Evolutionary conservation across 306 rosid genomes (phyloP).

Genomic region (Cajanus cajan): DNA sequence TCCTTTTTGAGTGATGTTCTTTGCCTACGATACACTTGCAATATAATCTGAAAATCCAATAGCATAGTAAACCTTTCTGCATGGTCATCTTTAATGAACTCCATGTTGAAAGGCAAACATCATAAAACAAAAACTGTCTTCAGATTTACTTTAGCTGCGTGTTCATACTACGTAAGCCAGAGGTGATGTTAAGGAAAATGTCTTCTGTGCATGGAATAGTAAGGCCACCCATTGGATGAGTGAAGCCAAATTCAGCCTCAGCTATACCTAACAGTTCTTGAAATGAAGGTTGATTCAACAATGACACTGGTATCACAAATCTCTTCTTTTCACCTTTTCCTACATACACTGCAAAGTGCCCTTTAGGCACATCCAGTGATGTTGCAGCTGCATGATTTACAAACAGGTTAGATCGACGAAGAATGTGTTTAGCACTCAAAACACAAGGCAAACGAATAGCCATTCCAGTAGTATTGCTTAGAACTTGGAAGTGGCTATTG

Average conservation of each 20-base stretch:
- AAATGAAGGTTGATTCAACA: conserved; percentile 41
- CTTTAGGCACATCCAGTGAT: conserved; percentile 44
- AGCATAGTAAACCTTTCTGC: not conserved
- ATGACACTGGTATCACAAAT: conserved; percentile 46
- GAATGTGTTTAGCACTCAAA: conserved; percentile 39
- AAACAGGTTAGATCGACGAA: conserved; percentile 32
- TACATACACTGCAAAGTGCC: conserved; percentile 50
- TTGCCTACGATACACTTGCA: not conserved
- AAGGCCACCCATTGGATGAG: conserved; percentile 51
- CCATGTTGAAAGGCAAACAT: conserved; percentile 20
- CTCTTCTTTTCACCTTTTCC: conserved; percentile 47
- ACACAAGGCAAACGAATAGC: conserved; percentile 36
- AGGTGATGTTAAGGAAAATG: conserved; percentile 36
- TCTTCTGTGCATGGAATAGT: conserved; percentile 55
- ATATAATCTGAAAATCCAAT: not conserved
- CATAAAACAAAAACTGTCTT: not conserved
- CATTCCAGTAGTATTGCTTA: not conserved
- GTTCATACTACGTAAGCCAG: conserved; percentile 10
- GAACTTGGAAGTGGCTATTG: not conserved
- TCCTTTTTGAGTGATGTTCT: not conserved
- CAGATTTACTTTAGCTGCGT: not conserved
- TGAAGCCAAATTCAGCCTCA: conserved; percentile 47
- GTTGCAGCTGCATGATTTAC: conserved; percentile 22
- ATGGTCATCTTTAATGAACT: not conserved
- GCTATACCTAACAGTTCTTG: conserved; percentile 33